These are phyloP conservation scores for Trametes sanguinea DNA, from an alignment of 768 basidiomycete genomes.

Conservation along the genomic window DNA sequence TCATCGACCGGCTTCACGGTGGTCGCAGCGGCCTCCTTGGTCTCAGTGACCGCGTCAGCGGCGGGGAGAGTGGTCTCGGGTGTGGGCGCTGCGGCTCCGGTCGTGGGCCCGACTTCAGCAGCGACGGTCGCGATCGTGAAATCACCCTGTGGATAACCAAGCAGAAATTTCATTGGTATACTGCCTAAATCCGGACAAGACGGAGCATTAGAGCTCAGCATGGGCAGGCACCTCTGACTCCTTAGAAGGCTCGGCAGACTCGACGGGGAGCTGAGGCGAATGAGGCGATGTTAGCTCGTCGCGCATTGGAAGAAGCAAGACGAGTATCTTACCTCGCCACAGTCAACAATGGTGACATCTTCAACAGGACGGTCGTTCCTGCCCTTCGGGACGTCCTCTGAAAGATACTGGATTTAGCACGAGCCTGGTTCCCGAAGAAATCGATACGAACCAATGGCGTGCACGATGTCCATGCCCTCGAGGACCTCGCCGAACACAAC, in stretches of 20 bases:
- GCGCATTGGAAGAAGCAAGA: not conserved
- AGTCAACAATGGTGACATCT: slow-evolving; percentile 79
- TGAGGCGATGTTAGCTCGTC: not conserved
- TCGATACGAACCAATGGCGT: slow-evolving; percentile 58
- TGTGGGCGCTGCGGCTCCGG: slow-evolving; percentile 8
- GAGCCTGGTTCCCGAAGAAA: not conserved
- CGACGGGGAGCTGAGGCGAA: slow-evolving; percentile 49
- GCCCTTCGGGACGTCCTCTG: slow-evolving; percentile 77
- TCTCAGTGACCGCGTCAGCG: slow-evolving; percentile 2
- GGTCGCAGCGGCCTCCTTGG: slow-evolving; percentile 19
- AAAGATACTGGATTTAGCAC: not conserved
- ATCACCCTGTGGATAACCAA: slow-evolving; percentile 21
- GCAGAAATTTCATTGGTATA: slow-evolving; percentile 31
- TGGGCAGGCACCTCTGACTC: slow-evolving; percentile 92
- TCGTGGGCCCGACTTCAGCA: not conserved
- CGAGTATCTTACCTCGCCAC: slow-evolving; percentile 71
- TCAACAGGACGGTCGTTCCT: slow-evolving; percentile 69
- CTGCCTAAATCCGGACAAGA: slow-evolving; percentile 28
- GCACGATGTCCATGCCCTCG: slow-evolving; percentile 89
- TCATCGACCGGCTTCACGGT: slow-evolving; percentile 26
- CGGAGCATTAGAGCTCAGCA: slow-evolving; percentile 79
- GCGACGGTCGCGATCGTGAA: not conserved
- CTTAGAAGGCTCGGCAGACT: slow-evolving; percentile 55
- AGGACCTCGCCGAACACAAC: slow-evolving; percentile 93
- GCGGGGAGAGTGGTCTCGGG: not conserved